Evolutionary conservation across 495 filamentous ascomycete species (phyloP), one percentile per base, ranked within the genome.

Genomic region (Trichoderma virens): DNA sequence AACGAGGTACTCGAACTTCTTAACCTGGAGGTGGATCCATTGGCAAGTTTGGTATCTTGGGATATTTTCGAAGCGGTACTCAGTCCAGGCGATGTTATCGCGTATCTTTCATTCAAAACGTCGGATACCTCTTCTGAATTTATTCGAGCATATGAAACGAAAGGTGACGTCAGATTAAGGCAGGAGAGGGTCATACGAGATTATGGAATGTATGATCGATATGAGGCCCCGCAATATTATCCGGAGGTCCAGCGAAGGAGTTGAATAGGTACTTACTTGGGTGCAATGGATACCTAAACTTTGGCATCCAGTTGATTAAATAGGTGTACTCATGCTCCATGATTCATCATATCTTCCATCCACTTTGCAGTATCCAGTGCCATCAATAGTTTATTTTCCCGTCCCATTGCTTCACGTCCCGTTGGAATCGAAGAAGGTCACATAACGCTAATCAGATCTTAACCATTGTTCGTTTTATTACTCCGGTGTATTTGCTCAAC

Each of bases 181-280:
- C 41, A 34, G 4, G 45, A 27, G 16, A 56, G 62, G n/a, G 30
- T 59, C 5, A 64, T 64, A 3, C 3, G 62, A 28, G 62, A 64
- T 45, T 64, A 64, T 16, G 62, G 62, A 5, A 64, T 34, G 34
- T 64, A 64, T 20, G 43, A 59, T 20, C 62, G 62, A 11, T 4
- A 51, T 7, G 62, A 64, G 20, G 62, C 62, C 3, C 62, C 62
- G 5, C 62, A 64, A 23, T 64, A 45, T 16, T 64, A 64, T 34
- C 28, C 31, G 32, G 62, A 64, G n/a, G 43, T 34, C 5, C 13
- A 56, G 43, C 43, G 62, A 4, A 45, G 62, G n/a, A 56, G 43
- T 11, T 35, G 11, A 5, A 35, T 35, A 35, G 34, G 5, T 35
- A 45, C 63, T 41, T 35, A 35, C 34, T 5, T 35, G 34, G 5